Base-by-base conservation (phyloP, 371 early-diverging fungal genomes). In the Nematocida ausubeli region DNA sequence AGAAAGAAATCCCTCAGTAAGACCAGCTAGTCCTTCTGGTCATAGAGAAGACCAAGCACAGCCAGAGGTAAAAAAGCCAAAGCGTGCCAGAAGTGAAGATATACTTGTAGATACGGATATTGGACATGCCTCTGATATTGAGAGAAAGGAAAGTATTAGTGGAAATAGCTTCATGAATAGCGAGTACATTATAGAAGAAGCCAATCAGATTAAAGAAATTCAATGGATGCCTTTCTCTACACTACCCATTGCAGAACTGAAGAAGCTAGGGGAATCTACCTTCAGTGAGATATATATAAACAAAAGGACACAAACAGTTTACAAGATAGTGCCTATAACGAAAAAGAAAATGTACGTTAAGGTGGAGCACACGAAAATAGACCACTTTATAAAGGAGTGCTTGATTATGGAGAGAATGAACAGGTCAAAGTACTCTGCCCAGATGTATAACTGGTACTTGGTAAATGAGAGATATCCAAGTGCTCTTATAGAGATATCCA, bases 391-490 rank as follows among this genome's bases (percentile, higher is more conserved):
- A 9, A 75, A 75, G 52, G 78, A 75, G 66, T 64, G 66, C 54
- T 44, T 75, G 37, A 34, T 75, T n/a, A 75, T 75, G 78, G 56
- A 67, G 44, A 7, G 52, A 51, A 75, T 75, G 78, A 75, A 75
- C 52, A 22, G 22, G 7, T 51, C 56, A 7, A 19, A 22, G n/a
- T 40, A 64, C 37, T 66, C 78, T 16, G 26, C 51, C 22, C 35
- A 75, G 35, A 16, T 75, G 22, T 54, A 37, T 32, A 30, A 16
- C 7, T 75, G 67, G 65, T 32, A 28, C 26, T 3, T 75, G 9
- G 67, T 75, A 4, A 57, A 34, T 7, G 32, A 26, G 9, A 32
- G 39, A 54, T 75, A 75, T 66, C 50, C 78, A 12, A 2, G 19
- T 4, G 6, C 5, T 3, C 56, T 75, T 14, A 28, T 51, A 26